Conservation (phyloP, 2,329 filamentous ascomycete genomes). For the Microdochium paspali region DNA sequence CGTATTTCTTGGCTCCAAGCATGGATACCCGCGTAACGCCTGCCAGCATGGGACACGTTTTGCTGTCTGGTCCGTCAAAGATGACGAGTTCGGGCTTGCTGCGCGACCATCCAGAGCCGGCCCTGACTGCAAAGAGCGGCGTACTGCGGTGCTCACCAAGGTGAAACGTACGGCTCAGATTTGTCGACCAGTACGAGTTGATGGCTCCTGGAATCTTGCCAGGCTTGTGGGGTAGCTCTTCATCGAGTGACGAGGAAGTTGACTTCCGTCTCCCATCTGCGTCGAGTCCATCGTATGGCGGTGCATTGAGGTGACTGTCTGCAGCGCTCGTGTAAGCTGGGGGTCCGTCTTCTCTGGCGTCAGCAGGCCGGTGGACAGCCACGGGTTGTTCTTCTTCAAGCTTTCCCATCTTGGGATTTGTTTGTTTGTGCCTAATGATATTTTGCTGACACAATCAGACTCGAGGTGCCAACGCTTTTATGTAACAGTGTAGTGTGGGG, state of each 20-base stretch:
- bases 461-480: too few species aligned
- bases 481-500: too few species aligned
- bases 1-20: slow-evolving; percentile 2
- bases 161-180: slow-evolving; percentile 6
- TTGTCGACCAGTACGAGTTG: slow-evolving; percentile 10
- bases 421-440: not conserved
- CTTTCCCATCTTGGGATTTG: not conserved
- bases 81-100: slow-evolving; percentile 10
- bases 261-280: not conserved
- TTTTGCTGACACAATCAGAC: not conserved
- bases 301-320: not conserved
- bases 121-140: slow-evolving; percentile 9
- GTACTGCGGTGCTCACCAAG: slow-evolving; percentile 9
- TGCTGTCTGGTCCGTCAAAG: slow-evolving; percentile 7
- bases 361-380: not conserved
- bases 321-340: not conserved
- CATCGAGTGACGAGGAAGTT: not conserved
- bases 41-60: slow-evolving; percentile 10
- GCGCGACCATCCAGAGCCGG: slow-evolving; percentile 7
- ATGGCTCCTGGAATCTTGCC: slow-evolving; percentile 8
- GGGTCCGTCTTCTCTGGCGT: not conserved
- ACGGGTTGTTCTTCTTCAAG: not conserved
- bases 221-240: slow-evolving; percentile 1
- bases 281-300: slow-evolving; percentile 1
- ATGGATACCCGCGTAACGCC: slow-evolving; percentile 3